Evolutionary conservation across 257 asterid species (phyloP), one percentile per base, ranked within the genome.

Genomic region (Perilla frutescens): DNA sequence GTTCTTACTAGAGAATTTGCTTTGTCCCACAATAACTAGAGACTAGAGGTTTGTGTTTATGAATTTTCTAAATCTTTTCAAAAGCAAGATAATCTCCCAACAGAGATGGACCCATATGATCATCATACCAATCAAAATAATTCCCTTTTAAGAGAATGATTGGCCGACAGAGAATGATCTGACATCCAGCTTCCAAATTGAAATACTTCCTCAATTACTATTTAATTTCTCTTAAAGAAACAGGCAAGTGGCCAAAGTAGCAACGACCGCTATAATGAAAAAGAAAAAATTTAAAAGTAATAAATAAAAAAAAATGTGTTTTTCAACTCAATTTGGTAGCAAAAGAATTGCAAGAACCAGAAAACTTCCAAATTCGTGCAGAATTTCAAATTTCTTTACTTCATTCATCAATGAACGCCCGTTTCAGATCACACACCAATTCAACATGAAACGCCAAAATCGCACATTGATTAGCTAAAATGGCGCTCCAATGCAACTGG

Each of bases 61-160:
- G 67, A 48, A n/a, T 50, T 73, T 58, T 59, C 40, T n/a, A 47
- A 20, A 70, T 71, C 31, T 8, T 62, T 54, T 14, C 4, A 63
- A 48, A 61, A 13, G 76, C 37, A 39, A 56, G 65, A 3, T 31
- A 15, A 40, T 34, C 63, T 34, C 29, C 70, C 71, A 47, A 34
- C 66, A 65, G 31, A 66, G 49, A 40, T 39, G 62, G 79, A 75
- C 58, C 68, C 54, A 59, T 29, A 75, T 40, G 50, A 53, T 68
- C 15, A 48, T 41, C 32, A 68, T 11, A 41, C 71, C 59, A 62
- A 48, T 61, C 49, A 76, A 51, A 62, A 34, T 8, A 63, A 15
- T 5, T 12, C 20, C 29, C 73, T 63, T 36, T 31, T 1, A 45
- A 68, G 64, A 7, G n/a, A 13, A 39, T 20, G 37, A 45, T 44